phyloP scores from a whole-genome alignment of 768 basidiomycete genomes.

The Leccinum subtestaceum region DNA sequence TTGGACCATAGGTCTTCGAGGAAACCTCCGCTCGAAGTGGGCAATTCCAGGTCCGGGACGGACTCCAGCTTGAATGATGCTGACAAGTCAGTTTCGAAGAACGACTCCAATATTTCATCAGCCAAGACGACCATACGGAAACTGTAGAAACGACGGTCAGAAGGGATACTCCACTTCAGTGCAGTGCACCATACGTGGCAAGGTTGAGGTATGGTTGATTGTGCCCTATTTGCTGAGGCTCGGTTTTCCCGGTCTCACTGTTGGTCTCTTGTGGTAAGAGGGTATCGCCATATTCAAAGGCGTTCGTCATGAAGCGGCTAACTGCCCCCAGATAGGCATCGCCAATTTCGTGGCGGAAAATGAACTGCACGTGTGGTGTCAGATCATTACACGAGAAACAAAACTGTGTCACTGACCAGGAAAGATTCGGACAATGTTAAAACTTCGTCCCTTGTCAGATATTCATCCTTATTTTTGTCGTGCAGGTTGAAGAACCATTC shows the following conservation, averaged over 20 bases:
- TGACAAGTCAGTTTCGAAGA: slow-evolving; percentile 91
- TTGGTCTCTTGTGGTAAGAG: slow-evolving; percentile 52
- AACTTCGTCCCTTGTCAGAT: slow-evolving; percentile 93
- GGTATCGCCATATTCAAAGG: slow-evolving; percentile 97
- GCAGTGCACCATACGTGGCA: slow-evolving; percentile 56
- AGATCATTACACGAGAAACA: neutral
- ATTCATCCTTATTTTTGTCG: slow-evolving; percentile 96
- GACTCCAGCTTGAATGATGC: slow-evolving; percentile 81
- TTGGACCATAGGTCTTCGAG: slow-evolving; percentile 86
- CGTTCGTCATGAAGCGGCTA: slow-evolving; percentile 96
- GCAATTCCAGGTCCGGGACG: slow-evolving; percentile 64
- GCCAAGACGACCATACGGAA: slow-evolving; percentile 99
- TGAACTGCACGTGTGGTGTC: slow-evolving; percentile 61
- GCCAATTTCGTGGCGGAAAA: slow-evolving; percentile 95
- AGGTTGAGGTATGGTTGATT: slow-evolving; percentile 93
- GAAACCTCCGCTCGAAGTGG: slow-evolving; percentile 56
- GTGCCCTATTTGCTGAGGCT: slow-evolving; percentile 52
- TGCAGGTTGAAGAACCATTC: slow-evolving; percentile 98
- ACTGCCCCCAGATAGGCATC: slow-evolving; percentile 96
- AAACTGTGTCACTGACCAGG: slow-evolving; percentile 47
- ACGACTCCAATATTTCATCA: slow-evolving; percentile 93
- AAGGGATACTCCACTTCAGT: slow-evolving; percentile 3
- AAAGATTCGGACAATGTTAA: slow-evolving; percentile 92
- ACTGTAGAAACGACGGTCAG: slow-evolving; percentile 36
- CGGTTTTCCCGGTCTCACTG: slow-evolving; percentile 35